Base-by-base conservation (phyloP, 225 moss, liverwort and hornwort species). In the Bryoerythrophyllum caledonicum region DNA sequence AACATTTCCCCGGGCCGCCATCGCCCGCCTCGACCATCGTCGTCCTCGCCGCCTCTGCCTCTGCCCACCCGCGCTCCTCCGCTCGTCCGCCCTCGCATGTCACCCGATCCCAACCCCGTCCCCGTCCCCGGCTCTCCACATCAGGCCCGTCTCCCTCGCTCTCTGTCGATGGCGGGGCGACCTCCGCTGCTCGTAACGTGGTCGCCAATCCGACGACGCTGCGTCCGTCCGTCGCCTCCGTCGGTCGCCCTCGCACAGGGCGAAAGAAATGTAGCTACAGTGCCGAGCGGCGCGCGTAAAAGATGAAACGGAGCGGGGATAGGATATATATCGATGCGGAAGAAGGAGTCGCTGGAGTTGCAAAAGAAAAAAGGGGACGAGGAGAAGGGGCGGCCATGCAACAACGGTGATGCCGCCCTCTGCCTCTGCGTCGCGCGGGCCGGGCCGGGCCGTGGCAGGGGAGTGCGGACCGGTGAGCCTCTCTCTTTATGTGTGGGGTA, bases 351-450 rank as follows among this genome's bases (percentile, higher is more conserved):
- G 74, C 70, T 60, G 66, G 14, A 32, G 55, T 30, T 16, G 43
- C 54, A 58, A 54, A 37, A 34, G 72, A n/a, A 69, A 69, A 23
- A 24, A 44, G 44, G 15, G 15, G 44, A 15, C 1, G 7, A 17
- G 70, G 3, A 80, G 77, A 74, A 68, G 79, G 52, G 83, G 67
- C 76, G 75, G 79, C 75, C 60, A 67, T 41, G 21, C 61, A 77
- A 48, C 84, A 85, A 85, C 81, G 84, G 81, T 81, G 84, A 78
- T n/a, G n/a, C n/a, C n/a, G n/a, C n/a, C n/a, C n/a, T n/a, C n/a
- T n/a, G n/a, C n/a, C n/a, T n/a, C n/a, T n/a, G n/a, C n/a, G n/a
- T n/a, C n/a, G n/a, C n/a, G n/a, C n/a, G 32, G 32, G 32, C 32
- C 32, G 32, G 32, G 32, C 32, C 32, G 32, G 70, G 68, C 19